Evolutionary conservation across 495 filamentous ascomycete species (phyloP), one percentile per base, ranked within the genome.

Genomic region (Penicillium paxilli): DNA sequence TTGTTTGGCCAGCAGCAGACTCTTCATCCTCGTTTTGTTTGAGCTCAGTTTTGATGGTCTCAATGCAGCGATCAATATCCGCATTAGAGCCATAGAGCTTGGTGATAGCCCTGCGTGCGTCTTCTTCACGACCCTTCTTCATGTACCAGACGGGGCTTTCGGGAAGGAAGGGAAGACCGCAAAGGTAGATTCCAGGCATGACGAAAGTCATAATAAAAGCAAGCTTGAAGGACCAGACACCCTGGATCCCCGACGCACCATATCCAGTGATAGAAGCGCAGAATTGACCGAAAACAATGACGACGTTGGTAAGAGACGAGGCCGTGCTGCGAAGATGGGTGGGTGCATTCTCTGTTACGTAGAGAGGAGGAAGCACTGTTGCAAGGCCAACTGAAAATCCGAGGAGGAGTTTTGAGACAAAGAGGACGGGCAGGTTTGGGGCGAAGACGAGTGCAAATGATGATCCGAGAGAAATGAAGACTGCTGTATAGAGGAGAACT

Each of bases 301-400:
- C 37, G 30, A 57, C 47, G 41, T 57, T 57, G 41, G 54, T 57
- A 2, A 57, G 30, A 25, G 54, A 57, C 16, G 54, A 57, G 4
- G 48, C 47, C 5, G 33, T 51, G 22, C 47, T 51, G 48, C 54
- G 54, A 22, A 57, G 47, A n/a, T 50, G 12, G 6, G 47, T 47
- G 1, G 54, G 54, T 51, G 54, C 54, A 47, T 57, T 57, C 42
- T 57, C 54, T 11, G 54, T 57, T 20, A 57, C 54, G 11, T 57
- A 57, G 16, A 57, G 44, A 20, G 54, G 54, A 1, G 54, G 54
- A 32, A 57, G 28, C 11, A 57, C 54, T 1, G 54, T 57, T 23
- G 54, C 30, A 4, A 57, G 54, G 23, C 54, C 54, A 21, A 57
- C 54, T 4, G 54, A 50, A 4, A 57, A 22, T 9, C 54, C 54